Conservation (phyloP, 2,329 filamentous ascomycete species). For the Sarocladiaceae sp. region DNA sequence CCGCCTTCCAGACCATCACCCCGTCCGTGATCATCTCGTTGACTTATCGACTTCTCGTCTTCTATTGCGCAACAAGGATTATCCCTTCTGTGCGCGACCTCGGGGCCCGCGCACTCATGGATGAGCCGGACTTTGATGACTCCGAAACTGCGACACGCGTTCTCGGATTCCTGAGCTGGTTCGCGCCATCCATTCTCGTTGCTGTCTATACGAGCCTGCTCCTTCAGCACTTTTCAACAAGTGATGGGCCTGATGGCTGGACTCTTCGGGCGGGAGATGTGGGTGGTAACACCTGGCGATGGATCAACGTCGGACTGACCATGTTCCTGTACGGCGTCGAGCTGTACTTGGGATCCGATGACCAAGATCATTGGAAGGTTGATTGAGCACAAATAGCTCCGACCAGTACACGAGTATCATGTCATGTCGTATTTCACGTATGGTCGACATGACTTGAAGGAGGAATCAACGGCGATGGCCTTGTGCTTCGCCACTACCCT, state of each 20-base stretch:
- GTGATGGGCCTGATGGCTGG: constrained; percentile 71
- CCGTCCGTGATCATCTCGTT: constrained; percentile 94
- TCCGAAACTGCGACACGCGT: constrained; percentile 76
- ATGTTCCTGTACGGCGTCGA: constrained; percentile 90
- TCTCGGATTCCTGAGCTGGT: constrained; percentile 83
- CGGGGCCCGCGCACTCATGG: constrained; percentile 75
- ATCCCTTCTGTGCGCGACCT: constrained; percentile 90
- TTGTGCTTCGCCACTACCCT: neutral
- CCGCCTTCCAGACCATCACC: constrained; percentile 91
- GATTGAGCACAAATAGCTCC: constrained; percentile 52
- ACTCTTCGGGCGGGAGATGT: constrained; percentile 74
- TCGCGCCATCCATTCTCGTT: constrained; percentile 90
- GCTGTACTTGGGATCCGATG: constrained; percentile 78
- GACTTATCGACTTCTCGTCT: constrained; percentile 87
- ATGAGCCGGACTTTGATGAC: constrained; percentile 83
- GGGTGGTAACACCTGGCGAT: constrained; percentile 85
- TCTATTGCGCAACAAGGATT: constrained; percentile 92
- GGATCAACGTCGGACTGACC: constrained; percentile 86
- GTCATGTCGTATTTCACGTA: too few species aligned
- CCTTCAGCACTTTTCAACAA: constrained; percentile 90
- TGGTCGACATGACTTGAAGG: neutral
- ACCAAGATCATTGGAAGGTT: constrained; percentile 92
- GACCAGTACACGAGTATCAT: neutral
- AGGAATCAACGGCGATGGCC: neutral
- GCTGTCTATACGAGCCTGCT: constrained; percentile 94